Conservation (phyloP, 306 rosid genomes). For the Benincasa hispida region DNA sequence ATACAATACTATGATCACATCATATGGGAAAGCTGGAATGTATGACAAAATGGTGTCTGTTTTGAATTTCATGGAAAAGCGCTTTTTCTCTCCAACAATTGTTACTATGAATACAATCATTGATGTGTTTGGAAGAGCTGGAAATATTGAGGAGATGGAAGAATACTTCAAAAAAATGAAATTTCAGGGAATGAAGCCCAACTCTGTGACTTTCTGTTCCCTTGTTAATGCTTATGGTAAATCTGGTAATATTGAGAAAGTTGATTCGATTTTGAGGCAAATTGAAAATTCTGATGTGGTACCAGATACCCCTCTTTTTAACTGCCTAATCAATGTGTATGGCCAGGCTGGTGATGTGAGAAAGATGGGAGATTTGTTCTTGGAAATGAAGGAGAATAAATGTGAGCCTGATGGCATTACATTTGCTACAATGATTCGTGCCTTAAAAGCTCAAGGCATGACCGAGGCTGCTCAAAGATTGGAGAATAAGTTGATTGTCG, state of each 20-base stretch:
- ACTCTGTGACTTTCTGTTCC: constrained; percentile 66
- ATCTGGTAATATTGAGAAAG: constrained; percentile 39
- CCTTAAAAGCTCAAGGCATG: constrained; percentile 57
- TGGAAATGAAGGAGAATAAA: constrained; percentile 52
- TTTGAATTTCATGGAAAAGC: constrained; percentile 55
- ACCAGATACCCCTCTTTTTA: constrained; percentile 70
- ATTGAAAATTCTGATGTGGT: constrained; percentile 64
- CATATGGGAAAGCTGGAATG: constrained; percentile 70
- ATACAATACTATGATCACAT: constrained; percentile 65
- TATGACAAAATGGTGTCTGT: constrained; percentile 56
- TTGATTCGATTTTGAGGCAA: constrained; percentile 68
- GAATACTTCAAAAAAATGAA: constrained; percentile 53
- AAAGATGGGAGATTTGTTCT: constrained; percentile 50
- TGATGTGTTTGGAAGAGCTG: constrained; percentile 72
- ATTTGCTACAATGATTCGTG: constrained; percentile 56
- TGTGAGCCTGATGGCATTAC: constrained; percentile 62
- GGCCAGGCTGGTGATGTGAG: constrained; percentile 52
- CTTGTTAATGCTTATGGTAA: constrained; percentile 67
- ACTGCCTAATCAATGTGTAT: constrained; percentile 63
- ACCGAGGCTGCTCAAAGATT: constrained; percentile 49
- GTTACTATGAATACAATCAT: constrained; percentile 72
- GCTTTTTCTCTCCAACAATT: constrained; percentile 55
- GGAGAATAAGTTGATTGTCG: constrained; percentile 34
- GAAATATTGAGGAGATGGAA: constrained; percentile 59
- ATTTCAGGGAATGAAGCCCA: constrained; percentile 77